phyloP scores from a whole-genome alignment of 352 stramenopile species.

The Globisporangium paroecandrum region DNA sequence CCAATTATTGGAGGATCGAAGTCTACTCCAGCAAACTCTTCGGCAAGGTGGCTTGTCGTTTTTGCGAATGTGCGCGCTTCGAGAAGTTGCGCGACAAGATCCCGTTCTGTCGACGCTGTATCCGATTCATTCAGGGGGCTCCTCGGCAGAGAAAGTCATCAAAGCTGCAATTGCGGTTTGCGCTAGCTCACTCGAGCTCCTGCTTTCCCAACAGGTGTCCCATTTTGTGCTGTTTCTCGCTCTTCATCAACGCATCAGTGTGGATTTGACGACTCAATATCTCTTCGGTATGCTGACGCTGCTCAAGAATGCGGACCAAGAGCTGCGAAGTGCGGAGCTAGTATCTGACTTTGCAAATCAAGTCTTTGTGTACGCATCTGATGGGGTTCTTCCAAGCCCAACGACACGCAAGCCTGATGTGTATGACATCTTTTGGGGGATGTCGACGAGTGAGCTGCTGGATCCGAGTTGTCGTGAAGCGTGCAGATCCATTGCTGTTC shows the following conservation, averaged over 20 bases:
- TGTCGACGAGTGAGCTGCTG: slow-evolving; percentile 1
- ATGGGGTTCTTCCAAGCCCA: not conserved
- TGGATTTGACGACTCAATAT: not conserved
- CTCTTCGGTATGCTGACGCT: not conserved
- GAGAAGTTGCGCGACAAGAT: slow-evolving; percentile 11
- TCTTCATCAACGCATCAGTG: not conserved
- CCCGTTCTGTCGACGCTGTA: not conserved
- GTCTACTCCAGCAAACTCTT: slow-evolving; percentile 9
- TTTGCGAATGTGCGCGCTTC: slow-evolving; percentile 19
- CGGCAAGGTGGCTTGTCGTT: slow-evolving; percentile 15
- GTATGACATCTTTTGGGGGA: slow-evolving; percentile 9
- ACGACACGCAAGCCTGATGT: not conserved
- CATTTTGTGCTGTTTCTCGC: slow-evolving; percentile 1
- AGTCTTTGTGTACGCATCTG: not conserved
- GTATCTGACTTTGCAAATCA: slow-evolving; percentile 7
- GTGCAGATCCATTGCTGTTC: not conserved
- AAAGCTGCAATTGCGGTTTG: not conserved
- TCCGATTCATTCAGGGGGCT: not conserved
- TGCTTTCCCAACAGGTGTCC: not conserved
- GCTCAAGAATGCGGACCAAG: not conserved
- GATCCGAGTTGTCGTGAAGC: not conserved
- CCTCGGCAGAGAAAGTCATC: not conserved
- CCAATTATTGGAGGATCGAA: not conserved
- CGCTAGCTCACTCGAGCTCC: not conserved
- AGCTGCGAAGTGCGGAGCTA: not conserved